phyloP scores from a whole-genome alignment of 805 yeast species.

The Kuraishia capsulata region DNA sequence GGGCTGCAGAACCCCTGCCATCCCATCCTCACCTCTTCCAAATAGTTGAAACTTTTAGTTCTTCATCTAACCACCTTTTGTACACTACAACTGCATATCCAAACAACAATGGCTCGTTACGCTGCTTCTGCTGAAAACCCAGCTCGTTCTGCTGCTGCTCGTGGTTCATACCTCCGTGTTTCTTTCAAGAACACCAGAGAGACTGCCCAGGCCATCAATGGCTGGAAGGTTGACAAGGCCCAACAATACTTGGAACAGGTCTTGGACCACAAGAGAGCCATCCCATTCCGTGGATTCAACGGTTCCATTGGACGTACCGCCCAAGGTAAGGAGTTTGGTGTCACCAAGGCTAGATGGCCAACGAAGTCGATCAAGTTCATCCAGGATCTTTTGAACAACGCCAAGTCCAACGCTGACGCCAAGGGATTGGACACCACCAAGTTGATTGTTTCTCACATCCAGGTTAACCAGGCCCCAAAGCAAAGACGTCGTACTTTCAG shows the following conservation, averaged over 20 bases:
- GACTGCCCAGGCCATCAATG: slow-evolving; percentile 96
- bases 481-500: slow-evolving; percentile 99
- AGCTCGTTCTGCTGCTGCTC: slow-evolving; percentile 98
- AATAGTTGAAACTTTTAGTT: background rate
- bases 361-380: slow-evolving; percentile 95
- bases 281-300: slow-evolving; percentile 98
- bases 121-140: slow-evolving; percentile 99
- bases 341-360: slow-evolving; percentile 99
- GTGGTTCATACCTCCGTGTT: slow-evolving; percentile 98
- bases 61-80: background rate
- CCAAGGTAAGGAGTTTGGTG: slow-evolving; percentile 99
- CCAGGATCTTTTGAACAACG: slow-evolving; percentile 91
- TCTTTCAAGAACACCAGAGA: slow-evolving; percentile 99
- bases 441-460: slow-evolving; percentile 95
- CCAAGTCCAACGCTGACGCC: slow-evolving; percentile 98
- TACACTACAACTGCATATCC: background rate
- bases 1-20: no score
- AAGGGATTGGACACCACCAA: slow-evolving; percentile 96
- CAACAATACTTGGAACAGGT: slow-evolving; percentile 94
- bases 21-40: no score
- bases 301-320: slow-evolving; percentile 97
- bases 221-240: slow-evolving; percentile 97
- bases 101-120: slow-evolving; percentile 91
- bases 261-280: slow-evolving; percentile 96
- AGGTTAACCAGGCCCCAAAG: slow-evolving; percentile 99